Evolutionary conservation across 1,284 basidiomycete genomes (phyloP).

Genomic region (Sporisorium reilianum): DNA sequence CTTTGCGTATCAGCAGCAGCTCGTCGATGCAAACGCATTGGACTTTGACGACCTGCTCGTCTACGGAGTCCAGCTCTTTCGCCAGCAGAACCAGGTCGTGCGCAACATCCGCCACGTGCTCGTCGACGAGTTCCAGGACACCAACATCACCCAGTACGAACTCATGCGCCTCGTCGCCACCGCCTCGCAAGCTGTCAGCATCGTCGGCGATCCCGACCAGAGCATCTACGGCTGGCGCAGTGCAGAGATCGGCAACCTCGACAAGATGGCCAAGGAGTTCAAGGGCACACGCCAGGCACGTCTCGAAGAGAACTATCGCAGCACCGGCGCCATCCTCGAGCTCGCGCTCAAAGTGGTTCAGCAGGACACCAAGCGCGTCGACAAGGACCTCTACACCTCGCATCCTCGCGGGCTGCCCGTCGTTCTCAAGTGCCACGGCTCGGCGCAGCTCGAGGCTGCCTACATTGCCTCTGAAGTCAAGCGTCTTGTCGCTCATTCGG

Average conservation of each 20-base stretch:
- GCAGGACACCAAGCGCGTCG: slow-evolving; percentile 81
- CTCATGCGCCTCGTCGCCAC: slow-evolving; percentile 76
- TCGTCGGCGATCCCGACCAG: slow-evolving; percentile 94
- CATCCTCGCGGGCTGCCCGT: slow-evolving; percentile 76
- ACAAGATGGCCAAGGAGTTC: slow-evolving; percentile 60
- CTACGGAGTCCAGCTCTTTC: slow-evolving; percentile 77
- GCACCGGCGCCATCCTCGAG: slow-evolving; percentile 81
- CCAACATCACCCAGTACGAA: slow-evolving; percentile 86
- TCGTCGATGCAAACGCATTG: slow-evolving; percentile 78
- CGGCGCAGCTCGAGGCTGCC: slow-evolving; percentile 52
- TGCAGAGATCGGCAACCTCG: slow-evolving; percentile 72
- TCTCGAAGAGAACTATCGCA: slow-evolving; percentile 89
- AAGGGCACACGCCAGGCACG: slow-evolving; percentile 74
- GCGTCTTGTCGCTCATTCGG: slow-evolving; percentile 79
- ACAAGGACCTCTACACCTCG: slow-evolving; percentile 80
- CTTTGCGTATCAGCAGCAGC: slow-evolving; percentile 77
- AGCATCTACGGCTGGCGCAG: slow-evolving; percentile 92
- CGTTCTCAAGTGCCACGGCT: slow-evolving; percentile 48
- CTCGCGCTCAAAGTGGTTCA: slow-evolving; percentile 83
- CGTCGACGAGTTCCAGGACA: slow-evolving; percentile 94
- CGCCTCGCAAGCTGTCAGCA: slow-evolving; percentile 73
- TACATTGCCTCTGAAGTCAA: slow-evolving; percentile 83
- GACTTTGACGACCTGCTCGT: slow-evolving; percentile 91
- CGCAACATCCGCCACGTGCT: slow-evolving; percentile 81
- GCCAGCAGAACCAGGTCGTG: slow-evolving; percentile 74